Evolutionary conservation across 1,284 basidiomycete species (phyloP).

Genomic region (Puccinia polysora): DNA sequence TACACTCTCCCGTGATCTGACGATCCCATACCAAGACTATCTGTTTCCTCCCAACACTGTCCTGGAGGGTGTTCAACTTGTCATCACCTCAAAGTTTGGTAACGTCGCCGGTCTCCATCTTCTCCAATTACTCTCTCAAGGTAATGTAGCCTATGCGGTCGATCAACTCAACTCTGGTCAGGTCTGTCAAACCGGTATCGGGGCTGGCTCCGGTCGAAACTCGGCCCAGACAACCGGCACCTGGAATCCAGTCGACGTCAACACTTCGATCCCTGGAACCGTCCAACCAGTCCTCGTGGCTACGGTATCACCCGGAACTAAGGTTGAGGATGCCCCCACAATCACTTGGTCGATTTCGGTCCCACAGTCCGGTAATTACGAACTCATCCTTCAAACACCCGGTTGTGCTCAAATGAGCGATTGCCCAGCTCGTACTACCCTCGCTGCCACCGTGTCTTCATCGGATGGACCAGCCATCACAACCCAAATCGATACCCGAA

Average conservation of each 20-base stretch:
- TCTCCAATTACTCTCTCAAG: slow-evolving; percentile 81
- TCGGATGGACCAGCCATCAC: slow-evolving; percentile 61
- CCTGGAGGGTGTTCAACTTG: slow-evolving; percentile 78
- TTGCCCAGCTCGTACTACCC: slow-evolving; percentile 72
- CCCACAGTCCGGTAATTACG: slow-evolving; percentile 77
- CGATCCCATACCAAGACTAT: slow-evolving; percentile 81
- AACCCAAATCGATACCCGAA: slow-evolving; percentile 69
- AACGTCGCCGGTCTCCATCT: slow-evolving; percentile 75
- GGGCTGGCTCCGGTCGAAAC: slow-evolving; percentile 47
- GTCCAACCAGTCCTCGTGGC: slow-evolving; percentile 69
- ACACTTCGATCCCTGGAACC: slow-evolving; percentile 73
- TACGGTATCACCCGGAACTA: slow-evolving; percentile 63
- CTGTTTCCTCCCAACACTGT: slow-evolving; percentile 61
- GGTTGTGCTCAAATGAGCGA: slow-evolving; percentile 77
- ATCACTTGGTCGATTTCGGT: slow-evolving; percentile 88
- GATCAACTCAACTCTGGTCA: slow-evolving; percentile 49
- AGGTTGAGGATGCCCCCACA: slow-evolving; percentile 62
- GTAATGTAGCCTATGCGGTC: slow-evolving; percentile 55
- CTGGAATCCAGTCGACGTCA: slow-evolving; percentile 65
- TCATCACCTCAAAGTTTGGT: slow-evolving; percentile 71
- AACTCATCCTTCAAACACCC: slow-evolving; percentile 76
- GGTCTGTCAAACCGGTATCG: slow-evolving; percentile 47
- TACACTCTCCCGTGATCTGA: slow-evolving; percentile 55
- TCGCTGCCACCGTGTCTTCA: slow-evolving; percentile 71
- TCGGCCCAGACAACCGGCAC: slow-evolving; percentile 60